These are phyloP conservation scores for Fusarium tjaetaba DNA, from an alignment of 2,329 filamentous ascomycete species.

Conservation along the genomic window DNA sequence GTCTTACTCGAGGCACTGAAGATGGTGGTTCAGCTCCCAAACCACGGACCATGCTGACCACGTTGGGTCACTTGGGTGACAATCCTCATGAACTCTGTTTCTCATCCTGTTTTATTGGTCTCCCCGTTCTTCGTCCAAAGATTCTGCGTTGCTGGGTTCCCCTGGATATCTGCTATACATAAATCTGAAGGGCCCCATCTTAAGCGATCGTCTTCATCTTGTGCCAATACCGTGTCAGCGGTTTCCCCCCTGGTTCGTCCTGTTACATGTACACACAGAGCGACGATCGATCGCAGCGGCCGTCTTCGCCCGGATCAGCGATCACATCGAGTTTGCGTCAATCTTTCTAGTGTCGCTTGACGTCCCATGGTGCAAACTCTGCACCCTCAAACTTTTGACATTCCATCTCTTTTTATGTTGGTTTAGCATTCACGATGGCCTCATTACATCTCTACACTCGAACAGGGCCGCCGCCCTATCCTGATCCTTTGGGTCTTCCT, in stretches of 20 bases:
- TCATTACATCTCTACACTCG: constrained; percentile 14
- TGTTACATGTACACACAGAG: background rate
- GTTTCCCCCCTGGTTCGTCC: background rate
- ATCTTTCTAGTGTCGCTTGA: background rate
- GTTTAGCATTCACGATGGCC: background rate
- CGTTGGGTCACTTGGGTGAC: constrained; percentile 1
- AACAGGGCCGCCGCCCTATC: constrained; percentile 32
- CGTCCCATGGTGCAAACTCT: background rate
- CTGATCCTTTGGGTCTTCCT: constrained; percentile 44
- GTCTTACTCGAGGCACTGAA: background rate
- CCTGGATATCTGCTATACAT: constrained; percentile 14
- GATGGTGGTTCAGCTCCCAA: constrained; percentile 27
- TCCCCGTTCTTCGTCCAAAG: background rate
- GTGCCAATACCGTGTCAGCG: background rate
- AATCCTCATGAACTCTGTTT: constrained; percentile 20
- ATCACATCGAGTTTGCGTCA: background rate
- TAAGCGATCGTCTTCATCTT: background rate
- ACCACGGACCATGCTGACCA: constrained; percentile 4
- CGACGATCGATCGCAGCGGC: constrained; percentile 17
- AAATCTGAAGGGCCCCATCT: constrained; percentile 6
- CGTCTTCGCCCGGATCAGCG: constrained; percentile 5
- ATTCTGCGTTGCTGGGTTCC: constrained; percentile 1
- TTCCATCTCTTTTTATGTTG: background rate
- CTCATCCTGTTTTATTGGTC: background rate
- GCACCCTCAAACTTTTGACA: background rate